Evolutionary conservation across 176 grass and related monocot genomes (phyloP), one percentile per base, ranked within the genome.

Genomic region (Guadua angustifolia): DNA sequence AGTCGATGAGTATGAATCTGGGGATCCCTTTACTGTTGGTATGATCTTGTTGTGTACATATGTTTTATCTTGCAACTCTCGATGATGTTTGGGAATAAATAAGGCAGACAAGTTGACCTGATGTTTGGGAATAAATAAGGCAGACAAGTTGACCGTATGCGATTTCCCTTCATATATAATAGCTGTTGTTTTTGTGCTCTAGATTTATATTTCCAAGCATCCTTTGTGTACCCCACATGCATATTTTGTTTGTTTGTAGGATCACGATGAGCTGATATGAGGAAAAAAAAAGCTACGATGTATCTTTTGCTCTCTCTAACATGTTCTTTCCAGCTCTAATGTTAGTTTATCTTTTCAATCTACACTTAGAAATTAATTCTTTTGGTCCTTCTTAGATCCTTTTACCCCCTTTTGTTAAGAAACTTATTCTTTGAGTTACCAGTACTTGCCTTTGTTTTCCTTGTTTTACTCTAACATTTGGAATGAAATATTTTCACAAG

Each of bases 1-100:
- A 14, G 88, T 90, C 44, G 88, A 93, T 32, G 87, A 93, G 91
- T 93, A 85, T 2, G 82, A 57, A 46, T 46, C 71, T 74, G 22
- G 21, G 66, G n/a, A 45, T 62, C 9, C 7, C 32, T 46, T 63
- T 61, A 46, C 16, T 36, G 18, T 19, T 86, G 36, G 6, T 47
- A 49, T 61, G 60, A 67, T 60, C 69, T 66, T 60, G 71, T 38
- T 24, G 2, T 55, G n/a, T 73, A 32, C 24, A 68, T 33, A 56
- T 56, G 53, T 56, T 56, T 56, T 47, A 11, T 18, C 4, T 22
- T 17, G 36, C 1, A 56, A 14, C 22, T 7, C 24, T 44, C 10
- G 15, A 73, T 73, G 58, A 72, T 73, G 81, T 29, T 5, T 67
- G 10, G 11, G 73, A 78, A 66, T 56, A 35, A 43, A 71, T 43